These are phyloP conservation scores for Scheffersomyces lignosus DNA, from an alignment of 805 yeast genomes.

Conservation along the genomic window DNA sequence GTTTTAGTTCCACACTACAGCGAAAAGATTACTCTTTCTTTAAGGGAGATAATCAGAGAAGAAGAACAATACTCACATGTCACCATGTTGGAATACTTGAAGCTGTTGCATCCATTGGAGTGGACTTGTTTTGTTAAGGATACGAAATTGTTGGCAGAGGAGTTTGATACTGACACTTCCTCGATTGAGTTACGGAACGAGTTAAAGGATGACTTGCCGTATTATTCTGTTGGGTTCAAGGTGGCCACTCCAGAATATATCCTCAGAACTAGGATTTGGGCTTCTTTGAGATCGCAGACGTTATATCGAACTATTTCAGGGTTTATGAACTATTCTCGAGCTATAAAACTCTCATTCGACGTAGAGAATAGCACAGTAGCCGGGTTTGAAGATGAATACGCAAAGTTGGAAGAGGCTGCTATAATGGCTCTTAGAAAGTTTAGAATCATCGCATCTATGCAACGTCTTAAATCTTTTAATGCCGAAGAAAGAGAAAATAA, in stretches of 20 bases:
- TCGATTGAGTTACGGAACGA: constrained; percentile 10
- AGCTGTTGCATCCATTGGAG: constrained; percentile 55
- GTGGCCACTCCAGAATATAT: constrained; percentile 49
- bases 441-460: constrained; percentile 66
- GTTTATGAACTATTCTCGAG: constrained; percentile 49
- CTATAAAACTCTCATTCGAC: constrained; percentile 44
- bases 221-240: constrained; percentile 48
- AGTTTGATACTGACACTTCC: constrained; percentile 27
- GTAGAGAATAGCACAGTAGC: constrained; percentile 45
- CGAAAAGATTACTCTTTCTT: constrained; percentile 74
- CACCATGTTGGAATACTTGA: constrained; percentile 55
- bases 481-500: constrained; percentile 59
- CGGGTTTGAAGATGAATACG: constrained; percentile 33
- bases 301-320: constrained; percentile 48
- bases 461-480: constrained; percentile 52
- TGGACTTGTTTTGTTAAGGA: constrained; percentile 60
- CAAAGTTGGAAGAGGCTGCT: constrained; percentile 45
- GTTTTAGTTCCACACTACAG: constrained; percentile 86
- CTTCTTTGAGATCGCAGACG: constrained; percentile 48
- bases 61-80: constrained; percentile 61
- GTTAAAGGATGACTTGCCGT: constrained; percentile 42
- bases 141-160: constrained; percentile 55
- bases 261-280: constrained; percentile 49
- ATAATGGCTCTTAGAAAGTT: constrained; percentile 62
- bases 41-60: constrained; percentile 77